These are phyloP conservation scores for Vanderwaltozyma tropicalis DNA, from an alignment of 805 yeast genomes.

Conservation along the genomic window DNA sequence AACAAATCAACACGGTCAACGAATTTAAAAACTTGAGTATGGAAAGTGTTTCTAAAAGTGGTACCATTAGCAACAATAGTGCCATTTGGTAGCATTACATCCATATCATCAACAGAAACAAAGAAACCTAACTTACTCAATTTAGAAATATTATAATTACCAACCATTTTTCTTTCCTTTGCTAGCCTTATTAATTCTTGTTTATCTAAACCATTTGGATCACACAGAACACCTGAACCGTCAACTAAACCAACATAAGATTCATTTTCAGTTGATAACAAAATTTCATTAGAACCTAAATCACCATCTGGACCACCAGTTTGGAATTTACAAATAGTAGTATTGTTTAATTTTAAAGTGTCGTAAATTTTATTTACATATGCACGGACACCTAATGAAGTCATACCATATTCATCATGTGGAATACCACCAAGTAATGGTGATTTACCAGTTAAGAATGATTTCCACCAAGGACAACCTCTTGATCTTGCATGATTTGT, in stretches of 20 bases:
- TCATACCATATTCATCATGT: slow-evolving; percentile 97
- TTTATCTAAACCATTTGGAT: slow-evolving; percentile 81
- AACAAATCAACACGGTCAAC: slow-evolving; percentile 66
- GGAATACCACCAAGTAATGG: slow-evolving; percentile 94
- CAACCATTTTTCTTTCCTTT: slow-evolving; percentile 60
- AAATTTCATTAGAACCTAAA: slow-evolving; percentile 89
- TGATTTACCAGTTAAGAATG: slow-evolving; percentile 92
- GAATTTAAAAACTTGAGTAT: slow-evolving; percentile 55
- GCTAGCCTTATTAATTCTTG: slow-evolving; percentile 73
- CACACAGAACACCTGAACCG: slow-evolving; percentile 92
- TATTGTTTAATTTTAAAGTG: slow-evolving; percentile 51
- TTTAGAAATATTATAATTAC: slow-evolving; percentile 53
- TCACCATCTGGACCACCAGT: slow-evolving; percentile 99
- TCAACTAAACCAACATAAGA: slow-evolving; percentile 81
- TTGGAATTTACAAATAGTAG: slow-evolving; percentile 67
- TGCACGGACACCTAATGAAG: slow-evolving; percentile 86
- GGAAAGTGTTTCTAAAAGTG: slow-evolving; percentile 84
- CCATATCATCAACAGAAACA: slow-evolving; percentile 77
- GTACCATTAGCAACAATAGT: slow-evolving; percentile 68
- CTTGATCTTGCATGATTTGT: slow-evolving; percentile 83
- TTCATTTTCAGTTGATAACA: slow-evolving; percentile 67
- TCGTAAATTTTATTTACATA: slow-evolving; percentile 82
- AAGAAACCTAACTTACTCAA: slow-evolving; percentile 69
- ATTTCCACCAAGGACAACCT: slow-evolving; percentile 97
- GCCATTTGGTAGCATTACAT: slow-evolving; percentile 70